Evolutionary conservation across 108 stramenopile genomes (phyloP).

Genomic region (Epipyxis sp.): DNA sequence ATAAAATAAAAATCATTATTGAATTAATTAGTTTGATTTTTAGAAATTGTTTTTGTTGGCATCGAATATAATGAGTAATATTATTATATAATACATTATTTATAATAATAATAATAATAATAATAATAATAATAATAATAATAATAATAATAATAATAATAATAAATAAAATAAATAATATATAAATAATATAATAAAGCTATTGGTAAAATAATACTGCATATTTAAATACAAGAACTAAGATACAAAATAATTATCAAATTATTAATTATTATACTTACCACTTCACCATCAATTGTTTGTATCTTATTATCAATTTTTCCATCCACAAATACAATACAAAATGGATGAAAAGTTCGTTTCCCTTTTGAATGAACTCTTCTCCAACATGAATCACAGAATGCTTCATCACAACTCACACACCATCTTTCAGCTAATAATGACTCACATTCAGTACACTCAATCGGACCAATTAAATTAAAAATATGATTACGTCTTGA

Average conservation of each 20-base stretch:
- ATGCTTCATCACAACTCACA: constrained; percentile 21
- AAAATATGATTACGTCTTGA: not conserved
- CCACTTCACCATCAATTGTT: constrained; percentile 23
- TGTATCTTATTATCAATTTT: not conserved
- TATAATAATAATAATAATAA: not conserved
- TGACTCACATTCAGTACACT: constrained; percentile 22
- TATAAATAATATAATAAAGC: not conserved
- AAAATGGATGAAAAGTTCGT: constrained; percentile 25
- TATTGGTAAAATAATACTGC: not conserved
- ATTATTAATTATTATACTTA: not conserved
- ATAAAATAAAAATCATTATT: not conserved
- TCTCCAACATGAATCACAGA: constrained; percentile 29
- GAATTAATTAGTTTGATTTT: not conserved
- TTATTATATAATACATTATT: not conserved
- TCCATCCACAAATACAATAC: not conserved
- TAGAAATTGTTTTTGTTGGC: not conserved
- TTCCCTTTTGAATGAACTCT: constrained; percentile 19
- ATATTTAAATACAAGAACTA: not conserved
- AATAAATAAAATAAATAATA: not conserved
- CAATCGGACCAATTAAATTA: not conserved
- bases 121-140: not conserved
- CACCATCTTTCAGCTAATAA: constrained; percentile 19
- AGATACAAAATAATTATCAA: not conserved
- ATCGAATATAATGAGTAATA: not conserved
- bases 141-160: no score